phyloP scores from a whole-genome alignment of 1,139 yeast genomes.

The Sugiyamaella castrensis region DNA sequence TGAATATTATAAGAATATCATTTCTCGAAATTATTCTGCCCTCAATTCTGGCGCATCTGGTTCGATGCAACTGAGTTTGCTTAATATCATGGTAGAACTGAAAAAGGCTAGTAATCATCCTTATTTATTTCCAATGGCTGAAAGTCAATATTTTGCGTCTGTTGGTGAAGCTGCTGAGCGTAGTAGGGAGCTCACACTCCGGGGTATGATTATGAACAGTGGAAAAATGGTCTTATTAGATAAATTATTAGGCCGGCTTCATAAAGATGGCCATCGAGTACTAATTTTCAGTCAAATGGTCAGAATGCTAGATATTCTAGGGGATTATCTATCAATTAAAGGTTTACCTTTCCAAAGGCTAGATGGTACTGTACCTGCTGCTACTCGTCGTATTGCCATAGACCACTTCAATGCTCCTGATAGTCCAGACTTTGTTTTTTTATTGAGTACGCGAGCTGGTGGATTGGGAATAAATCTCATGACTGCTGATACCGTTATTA shows the following conservation, averaged over 20 bases:
- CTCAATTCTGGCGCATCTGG: conserved; percentile 79
- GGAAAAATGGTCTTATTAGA: conserved; percentile 97
- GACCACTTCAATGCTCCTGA: conserved; percentile 96
- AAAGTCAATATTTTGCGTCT: conserved; percentile 69
- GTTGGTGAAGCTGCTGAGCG: conserved; percentile 31
- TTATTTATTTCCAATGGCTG: conserved; percentile 90
- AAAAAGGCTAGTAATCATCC: conserved; percentile 98
- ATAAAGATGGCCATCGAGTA: conserved; percentile 94
- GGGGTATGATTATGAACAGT: conserved; percentile 94
- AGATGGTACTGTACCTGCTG: conserved; percentile 95
- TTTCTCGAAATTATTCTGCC: conserved; percentile 88
- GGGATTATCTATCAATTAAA: conserved; percentile 85
- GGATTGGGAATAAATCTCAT: conserved; percentile 95
- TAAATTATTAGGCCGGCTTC: conserved; percentile 75
- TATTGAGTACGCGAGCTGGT: conserved; percentile 95
- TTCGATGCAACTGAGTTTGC: conserved; percentile 74
- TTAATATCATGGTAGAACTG: conserved; percentile 91
- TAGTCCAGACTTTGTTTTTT: conserved; percentile 86
- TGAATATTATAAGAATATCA: conserved; percentile 87
- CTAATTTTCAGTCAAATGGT: conserved; percentile 97
- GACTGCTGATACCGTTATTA: conserved; percentile 98
- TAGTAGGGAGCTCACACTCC: conserved; percentile 67
- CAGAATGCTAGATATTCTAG: conserved; percentile 88
- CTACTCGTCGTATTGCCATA: conserved; percentile 89
- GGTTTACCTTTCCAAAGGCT: conserved; percentile 90